A percentile compares a stretch with the other conserved stretches of the same genome.
These are phyloP conservation scores for Perilla frutescens DNA, from an alignment of 257 asterid species.

Conservation along the genomic window DNA sequence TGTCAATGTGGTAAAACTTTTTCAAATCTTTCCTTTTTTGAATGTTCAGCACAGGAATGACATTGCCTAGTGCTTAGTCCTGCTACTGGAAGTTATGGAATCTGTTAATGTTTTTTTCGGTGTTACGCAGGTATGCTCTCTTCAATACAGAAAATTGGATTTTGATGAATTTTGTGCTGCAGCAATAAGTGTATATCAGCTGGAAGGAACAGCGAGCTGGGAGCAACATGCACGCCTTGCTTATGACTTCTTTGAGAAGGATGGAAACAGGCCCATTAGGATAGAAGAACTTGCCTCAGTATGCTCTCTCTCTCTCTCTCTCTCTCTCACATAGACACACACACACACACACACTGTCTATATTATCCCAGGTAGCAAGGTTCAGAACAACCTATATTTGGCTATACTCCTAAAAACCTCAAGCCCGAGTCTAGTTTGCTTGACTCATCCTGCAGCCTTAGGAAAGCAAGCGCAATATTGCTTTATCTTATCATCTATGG, in stretches of 20 bases:
- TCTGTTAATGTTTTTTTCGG: not conserved
- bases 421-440: too few relatives aligned
- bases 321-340: not conserved
- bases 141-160: constrained; percentile 81
- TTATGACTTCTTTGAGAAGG: constrained; percentile 82
- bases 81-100: not conserved
- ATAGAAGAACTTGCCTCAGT: constrained; percentile 97
- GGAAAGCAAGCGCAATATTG: too few relatives aligned
- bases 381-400: too few relatives aligned
- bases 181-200: constrained; percentile 79
- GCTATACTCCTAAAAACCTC: too few relatives aligned
- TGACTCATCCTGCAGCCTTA: too few relatives aligned
- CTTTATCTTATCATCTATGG: too few relatives aligned
- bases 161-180: constrained; percentile 92
- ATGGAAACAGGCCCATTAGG: constrained; percentile 88
- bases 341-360: too few relatives aligned
- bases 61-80: not conserved
- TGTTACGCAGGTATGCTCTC: constrained; percentile 68
- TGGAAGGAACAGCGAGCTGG: constrained; percentile 89
- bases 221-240: constrained; percentile 88
- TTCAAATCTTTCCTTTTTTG: not conserved
- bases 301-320: constrained; percentile 31
- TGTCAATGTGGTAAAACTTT: constrained; percentile 62
- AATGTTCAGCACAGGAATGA: not conserved
- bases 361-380: too few relatives aligned